Evolutionary conservation across 129 eudicot genomes (phyloP), one percentile per base, ranked within the genome.

Genomic region (Artemisia argyi): DNA sequence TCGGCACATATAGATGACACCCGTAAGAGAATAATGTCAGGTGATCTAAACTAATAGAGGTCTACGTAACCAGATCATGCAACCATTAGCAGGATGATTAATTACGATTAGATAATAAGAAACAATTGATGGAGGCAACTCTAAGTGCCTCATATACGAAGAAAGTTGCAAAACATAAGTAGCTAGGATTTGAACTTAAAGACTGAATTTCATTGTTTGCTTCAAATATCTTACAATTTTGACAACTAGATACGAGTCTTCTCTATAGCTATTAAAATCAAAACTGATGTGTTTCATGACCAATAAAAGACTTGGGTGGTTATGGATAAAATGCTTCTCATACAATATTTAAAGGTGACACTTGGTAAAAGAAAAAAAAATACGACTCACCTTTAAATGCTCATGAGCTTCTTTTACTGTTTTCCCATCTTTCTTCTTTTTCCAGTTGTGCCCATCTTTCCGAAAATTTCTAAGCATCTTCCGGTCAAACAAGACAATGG

Each of bases 381-480:
- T 15, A 66, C 65, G 50, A 35, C 85, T 70, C 78, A 87, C 98
- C 82, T 93, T 93, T 30, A 93, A 83, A 86, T 90, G 97, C 76
- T 93, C 98, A 75, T 93, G 98, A 69, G 98, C 98, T 84, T 93
- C 98, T 88, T 93, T 93, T 15, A 93, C 96, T 52, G 98, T 93
- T 83, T 87, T 93, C 56, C 98, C 97, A 66, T 93, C 98, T 73
- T 93, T 93, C 73, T 93, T 93, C 88, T 93, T 93, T 84, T 90
- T 93, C 98, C 98, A 93, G 76, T 84, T 89, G 69, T 89, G 98
- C 15, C 98, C 98, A 82, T 93, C 98, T 83, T 88, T 93, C 66
- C 98, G 87, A 68, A 93, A 93, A 82, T 93, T 93, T 79, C 98
- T 87, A 61, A 93, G 91, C 91, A 69, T 90, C 75, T 90, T 93